Conservation (phyloP, 2,329 filamentous ascomycete species). For the Graphium sp. region DNA sequence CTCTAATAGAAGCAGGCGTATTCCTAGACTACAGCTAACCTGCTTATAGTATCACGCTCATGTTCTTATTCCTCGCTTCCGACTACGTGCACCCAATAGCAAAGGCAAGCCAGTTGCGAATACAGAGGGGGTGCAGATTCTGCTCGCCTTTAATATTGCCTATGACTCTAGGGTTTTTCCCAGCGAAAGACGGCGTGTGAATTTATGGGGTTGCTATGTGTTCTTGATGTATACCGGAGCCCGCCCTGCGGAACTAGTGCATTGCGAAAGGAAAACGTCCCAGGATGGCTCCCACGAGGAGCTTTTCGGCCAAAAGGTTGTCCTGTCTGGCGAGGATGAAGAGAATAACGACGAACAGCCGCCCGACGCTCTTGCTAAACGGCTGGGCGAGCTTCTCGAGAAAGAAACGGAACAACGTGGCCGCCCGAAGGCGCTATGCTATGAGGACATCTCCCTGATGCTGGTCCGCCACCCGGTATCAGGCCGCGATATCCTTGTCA, state of each 20-base stretch:
- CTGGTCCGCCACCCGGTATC: constrained; percentile 11
- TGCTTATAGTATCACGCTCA: constrained; percentile 8
- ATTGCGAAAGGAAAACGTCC: constrained; percentile 10
- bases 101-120: constrained; percentile 10
- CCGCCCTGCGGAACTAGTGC: constrained; percentile 12
- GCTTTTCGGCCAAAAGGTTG: constrained; percentile 10
- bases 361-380: constrained; percentile 8
- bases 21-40: constrained; percentile 5
- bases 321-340: constrained; percentile 4
- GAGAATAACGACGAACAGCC: constrained; percentile 4
- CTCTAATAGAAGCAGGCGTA: background rate
- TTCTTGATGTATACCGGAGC: constrained; percentile 11
- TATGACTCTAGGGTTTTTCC: constrained; percentile 11
- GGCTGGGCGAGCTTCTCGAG: constrained; percentile 9
- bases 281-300: constrained; percentile 11
- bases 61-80: constrained; percentile 9
- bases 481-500: constrained; percentile 8
- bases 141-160: constrained; percentile 13
- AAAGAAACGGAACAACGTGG: constrained; percentile 8
- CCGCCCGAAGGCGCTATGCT: constrained; percentile 12
- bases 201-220: constrained; percentile 11
- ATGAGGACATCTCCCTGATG: constrained; percentile 14
- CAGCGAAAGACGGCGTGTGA: constrained; percentile 9
- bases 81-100: constrained; percentile 9
- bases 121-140: constrained; percentile 7